A percentile compares a stretch with the other conserved stretches of the same genome.
phyloP scores from a whole-genome alignment of 805 yeast genomes.

The Ogataea henricii region DNA sequence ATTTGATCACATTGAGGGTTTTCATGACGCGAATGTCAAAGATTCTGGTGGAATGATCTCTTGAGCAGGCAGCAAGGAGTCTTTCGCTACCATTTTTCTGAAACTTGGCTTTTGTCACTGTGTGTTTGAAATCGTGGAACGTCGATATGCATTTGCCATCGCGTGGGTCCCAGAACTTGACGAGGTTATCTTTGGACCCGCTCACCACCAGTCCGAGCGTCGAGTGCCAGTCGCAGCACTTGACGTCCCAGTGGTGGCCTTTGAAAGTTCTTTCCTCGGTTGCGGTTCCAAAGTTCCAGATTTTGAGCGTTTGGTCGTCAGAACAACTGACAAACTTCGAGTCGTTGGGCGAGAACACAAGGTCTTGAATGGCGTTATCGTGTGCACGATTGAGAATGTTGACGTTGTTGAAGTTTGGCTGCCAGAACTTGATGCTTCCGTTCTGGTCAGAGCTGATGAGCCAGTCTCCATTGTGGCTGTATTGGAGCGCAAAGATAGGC shows the following conservation, averaged over 20 bases:
- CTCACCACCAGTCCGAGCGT: slow-evolving; percentile 80
- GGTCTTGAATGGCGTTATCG: slow-evolving; percentile 79
- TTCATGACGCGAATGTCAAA: slow-evolving; percentile 88
- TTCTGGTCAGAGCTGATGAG: slow-evolving; percentile 90
- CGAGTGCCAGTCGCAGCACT: slow-evolving; percentile 97
- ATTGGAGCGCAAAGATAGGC: slow-evolving; percentile 76
- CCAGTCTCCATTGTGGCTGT: slow-evolving; percentile 94
- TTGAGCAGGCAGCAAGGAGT: slow-evolving; percentile 79
- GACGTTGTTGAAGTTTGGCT: slow-evolving; percentile 95
- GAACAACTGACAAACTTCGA: slow-evolving; percentile 90
- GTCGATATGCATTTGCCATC: slow-evolving; percentile 73
- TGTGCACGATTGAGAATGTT: slow-evolving; percentile 73
- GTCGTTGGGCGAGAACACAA: slow-evolving; percentile 89
- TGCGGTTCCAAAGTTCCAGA: slow-evolving; percentile 93
- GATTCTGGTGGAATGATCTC: slow-evolving; percentile 85
- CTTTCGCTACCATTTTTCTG: slow-evolving; percentile 71
- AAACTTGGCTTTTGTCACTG: slow-evolving; percentile 82
- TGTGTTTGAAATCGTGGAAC: slow-evolving; percentile 89
- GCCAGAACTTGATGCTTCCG: slow-evolving; percentile 94
- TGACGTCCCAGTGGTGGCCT: slow-evolving; percentile 99
- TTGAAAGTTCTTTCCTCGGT: slow-evolving; percentile 74
- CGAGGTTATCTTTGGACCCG: slow-evolving; percentile 93
- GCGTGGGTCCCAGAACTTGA: slow-evolving; percentile 97
- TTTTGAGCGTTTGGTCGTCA: slow-evolving; percentile 86
- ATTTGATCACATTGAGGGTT: slow-evolving; percentile 70